phyloP scores from a whole-genome alignment of 1,284 basidiomycete genomes.

The Tylopilus orsonianus region DNA sequence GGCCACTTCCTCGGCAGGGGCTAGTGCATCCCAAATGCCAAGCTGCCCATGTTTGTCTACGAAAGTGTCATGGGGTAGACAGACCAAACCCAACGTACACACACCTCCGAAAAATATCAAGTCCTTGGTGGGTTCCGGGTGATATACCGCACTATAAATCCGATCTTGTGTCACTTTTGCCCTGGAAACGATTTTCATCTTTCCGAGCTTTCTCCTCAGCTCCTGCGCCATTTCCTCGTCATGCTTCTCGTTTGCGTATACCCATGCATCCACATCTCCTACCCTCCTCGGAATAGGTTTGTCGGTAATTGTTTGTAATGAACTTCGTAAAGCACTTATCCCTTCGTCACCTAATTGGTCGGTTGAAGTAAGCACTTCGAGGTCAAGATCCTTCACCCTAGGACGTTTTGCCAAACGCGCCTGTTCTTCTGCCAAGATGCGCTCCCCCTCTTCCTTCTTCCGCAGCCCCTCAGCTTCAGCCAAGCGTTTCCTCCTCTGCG shows the following conservation, averaged over 20 bases:
- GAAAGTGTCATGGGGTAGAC: constrained; percentile 3
- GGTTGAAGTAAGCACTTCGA: constrained; percentile 44
- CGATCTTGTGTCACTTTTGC: constrained; percentile 76
- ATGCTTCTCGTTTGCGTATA: constrained; percentile 42
- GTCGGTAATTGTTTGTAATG: constrained; percentile 43
- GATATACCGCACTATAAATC: constrained; percentile 73
- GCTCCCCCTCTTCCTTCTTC: constrained; percentile 56
- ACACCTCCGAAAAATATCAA: constrained; percentile 76
- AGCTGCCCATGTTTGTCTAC: constrained; percentile 76
- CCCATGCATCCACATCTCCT: constrained; percentile 51
- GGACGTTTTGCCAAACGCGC: constrained; percentile 63
- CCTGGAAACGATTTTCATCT: constrained; percentile 61
- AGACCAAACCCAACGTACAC: constrained; percentile 4
- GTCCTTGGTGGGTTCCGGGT: constrained; percentile 78
- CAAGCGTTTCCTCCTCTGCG: constrained; percentile 61
- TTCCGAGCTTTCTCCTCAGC: constrained; percentile 51
- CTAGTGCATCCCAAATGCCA: constrained; percentile 80
- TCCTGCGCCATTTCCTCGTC: constrained; percentile 49
- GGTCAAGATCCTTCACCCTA: constrained; percentile 62
- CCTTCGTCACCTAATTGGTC: constrained; percentile 51
- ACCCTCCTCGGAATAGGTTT: constrained; percentile 38
- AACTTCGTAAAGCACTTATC: constrained; percentile 42
- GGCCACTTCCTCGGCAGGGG: constrained; percentile 55
- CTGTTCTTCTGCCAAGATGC: constrained; percentile 58
- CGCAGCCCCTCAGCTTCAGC: constrained; percentile 51